These are phyloP conservation scores for Picochlorum sp. DNA, from an alignment of 139 green algal genomes.

Conservation along the genomic window DNA sequence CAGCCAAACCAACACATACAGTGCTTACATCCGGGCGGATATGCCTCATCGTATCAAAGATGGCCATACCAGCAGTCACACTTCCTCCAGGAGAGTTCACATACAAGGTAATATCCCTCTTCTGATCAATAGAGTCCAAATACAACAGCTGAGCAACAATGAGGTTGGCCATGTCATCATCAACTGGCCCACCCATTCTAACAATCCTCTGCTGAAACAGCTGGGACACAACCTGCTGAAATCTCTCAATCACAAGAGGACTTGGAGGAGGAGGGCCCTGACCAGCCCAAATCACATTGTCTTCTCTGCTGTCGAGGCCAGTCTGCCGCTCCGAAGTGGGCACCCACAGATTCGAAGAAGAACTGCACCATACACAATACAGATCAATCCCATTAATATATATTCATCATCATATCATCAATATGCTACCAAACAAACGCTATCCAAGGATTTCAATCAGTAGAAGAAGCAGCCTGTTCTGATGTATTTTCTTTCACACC, in stretches of 20 bases:
- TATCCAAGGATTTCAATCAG: no score
- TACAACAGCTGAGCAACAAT: conserved; percentile 96
- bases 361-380: not conserved
- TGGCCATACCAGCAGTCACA: conserved; percentile 96
- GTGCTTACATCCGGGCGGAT: conserved; percentile 91
- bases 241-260: conserved; percentile 90
- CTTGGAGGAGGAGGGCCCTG: conserved; percentile 70
- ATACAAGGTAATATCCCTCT: conserved; percentile 95
- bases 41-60: conserved; percentile 99
- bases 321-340: not conserved
- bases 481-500: no score
- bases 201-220: conserved; percentile 97
- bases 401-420: no score
- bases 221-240: conserved; percentile 92
- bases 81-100: conserved; percentile 96
- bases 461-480: no score
- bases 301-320: not conserved
- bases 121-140: conserved; percentile 75
- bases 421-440: no score
- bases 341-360: not conserved
- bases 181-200: conserved; percentile 90
- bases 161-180: conserved; percentile 99
- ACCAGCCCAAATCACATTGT: conserved; percentile 22
- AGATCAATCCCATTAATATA: no score
- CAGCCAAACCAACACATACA: conserved; percentile 95